A percentile compares a stretch with the other conserved stretches of the same genome.
phyloP scores from a whole-genome alignment of 495 filamentous ascomycete genomes.

The Xylaria sp. region DNA sequence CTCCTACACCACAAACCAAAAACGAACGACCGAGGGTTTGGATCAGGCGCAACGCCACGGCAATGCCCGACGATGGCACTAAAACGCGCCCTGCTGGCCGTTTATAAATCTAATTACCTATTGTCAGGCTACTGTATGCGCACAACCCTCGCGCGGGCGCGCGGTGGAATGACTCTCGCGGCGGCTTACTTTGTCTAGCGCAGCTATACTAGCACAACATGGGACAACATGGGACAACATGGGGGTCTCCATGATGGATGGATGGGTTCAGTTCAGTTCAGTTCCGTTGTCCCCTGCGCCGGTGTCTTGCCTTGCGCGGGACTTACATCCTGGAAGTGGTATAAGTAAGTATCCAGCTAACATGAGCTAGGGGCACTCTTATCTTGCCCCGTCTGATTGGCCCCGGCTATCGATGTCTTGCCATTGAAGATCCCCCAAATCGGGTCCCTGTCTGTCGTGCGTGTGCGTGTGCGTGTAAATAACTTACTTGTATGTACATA shows the following conservation, averaged over 20 bases:
- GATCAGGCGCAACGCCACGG: conserved; percentile 20
- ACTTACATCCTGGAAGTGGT: too few relatives aligned
- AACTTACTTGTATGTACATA: too few relatives aligned
- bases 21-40: conserved; percentile 5
- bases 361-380: not conserved
- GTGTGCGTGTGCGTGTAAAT: not conserved
- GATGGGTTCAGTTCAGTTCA: too few relatives aligned
- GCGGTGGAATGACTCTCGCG: conserved; percentile 15
- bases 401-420: conserved; percentile 7
- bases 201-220: too few relatives aligned
- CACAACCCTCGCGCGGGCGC: too few relatives aligned
- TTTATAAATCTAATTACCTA: conserved; percentile 22
- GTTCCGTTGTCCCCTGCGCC: conserved; percentile 13
- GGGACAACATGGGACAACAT: too few relatives aligned
- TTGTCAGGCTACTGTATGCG: conserved; percentile 15
- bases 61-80: conserved; percentile 10
- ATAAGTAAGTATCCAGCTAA: conserved; percentile 21
- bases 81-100: not conserved
- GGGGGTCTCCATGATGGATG: conserved; percentile 19
- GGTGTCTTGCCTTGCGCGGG: conserved; percentile 23
- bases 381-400: conserved; percentile 23
- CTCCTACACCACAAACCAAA: too few relatives aligned
- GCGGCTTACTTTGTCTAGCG: conserved; percentile 15
- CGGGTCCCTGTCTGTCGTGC: conserved; percentile 21
- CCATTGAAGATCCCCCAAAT: conserved; percentile 23